Evolutionary conservation across 208 protist genomes (phyloP).

Genomic region (Acanthamoeba triangularis): DNA sequence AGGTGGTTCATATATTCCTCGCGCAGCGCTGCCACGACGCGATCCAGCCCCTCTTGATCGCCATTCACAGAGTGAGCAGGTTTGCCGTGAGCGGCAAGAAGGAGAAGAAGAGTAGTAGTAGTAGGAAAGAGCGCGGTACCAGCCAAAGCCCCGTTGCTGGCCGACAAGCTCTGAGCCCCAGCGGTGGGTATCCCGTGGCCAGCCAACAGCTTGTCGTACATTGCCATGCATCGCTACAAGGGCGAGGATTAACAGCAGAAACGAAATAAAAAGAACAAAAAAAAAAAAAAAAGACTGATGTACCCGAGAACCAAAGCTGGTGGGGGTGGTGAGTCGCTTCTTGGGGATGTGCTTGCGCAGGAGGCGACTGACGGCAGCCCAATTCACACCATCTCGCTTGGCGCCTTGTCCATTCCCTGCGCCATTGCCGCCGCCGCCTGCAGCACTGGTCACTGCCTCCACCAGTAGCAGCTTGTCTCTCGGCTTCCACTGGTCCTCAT

Average conservation of each 20-base stretch:
- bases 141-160: not conserved
- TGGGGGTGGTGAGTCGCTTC: not conserved
- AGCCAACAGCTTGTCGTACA: not conserved
- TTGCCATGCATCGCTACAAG: not conserved
- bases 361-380: not conserved
- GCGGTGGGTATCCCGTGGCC: not conserved
- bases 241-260: not conserved
- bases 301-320: not conserved
- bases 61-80: not conserved
- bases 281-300: not conserved
- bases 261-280: not conserved
- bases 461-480: constrained; percentile 4
- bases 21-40: not conserved
- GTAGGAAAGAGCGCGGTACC: not conserved
- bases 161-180: not conserved
- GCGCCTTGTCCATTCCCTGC: not conserved
- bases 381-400: not conserved
- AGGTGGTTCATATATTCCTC: constrained; percentile 25
- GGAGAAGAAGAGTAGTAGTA: no score
- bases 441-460: not conserved
- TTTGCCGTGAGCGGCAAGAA: not conserved
- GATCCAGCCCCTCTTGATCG: not conserved
- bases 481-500: not conserved
- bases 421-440: not conserved
- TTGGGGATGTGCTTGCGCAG: not conserved